phyloP scores from a whole-genome alignment of 805 yeast species.

The Maudiozyma barnettii region DNA sequence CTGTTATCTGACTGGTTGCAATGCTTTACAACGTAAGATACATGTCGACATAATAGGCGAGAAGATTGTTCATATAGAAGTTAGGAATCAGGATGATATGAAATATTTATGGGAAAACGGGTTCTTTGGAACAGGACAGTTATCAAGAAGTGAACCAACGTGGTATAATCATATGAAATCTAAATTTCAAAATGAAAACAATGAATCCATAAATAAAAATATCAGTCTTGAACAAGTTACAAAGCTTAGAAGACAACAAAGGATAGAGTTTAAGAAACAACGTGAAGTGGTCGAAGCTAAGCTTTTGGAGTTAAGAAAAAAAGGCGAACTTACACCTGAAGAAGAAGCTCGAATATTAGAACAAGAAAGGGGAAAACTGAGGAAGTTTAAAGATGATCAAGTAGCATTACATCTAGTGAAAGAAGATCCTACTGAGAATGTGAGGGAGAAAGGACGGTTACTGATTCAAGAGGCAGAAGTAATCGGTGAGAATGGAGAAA shows the following conservation, averaged over 20 bases:
- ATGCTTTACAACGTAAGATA: constrained; percentile 11
- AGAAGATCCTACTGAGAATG: constrained; percentile 11
- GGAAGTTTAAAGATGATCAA: constrained; percentile 27
- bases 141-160: constrained; percentile 87
- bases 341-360: constrained; percentile 25
- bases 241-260: constrained; percentile 54
- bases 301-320: constrained; percentile 33
- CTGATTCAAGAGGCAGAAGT: constrained; percentile 10
- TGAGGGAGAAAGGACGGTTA: constrained; percentile 27
- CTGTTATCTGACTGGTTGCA: constrained; percentile 22
- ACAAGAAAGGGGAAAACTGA: constrained; percentile 26
- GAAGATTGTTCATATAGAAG: constrained; percentile 15
- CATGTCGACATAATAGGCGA: constrained; percentile 30
- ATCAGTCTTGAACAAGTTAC: constrained; percentile 69
- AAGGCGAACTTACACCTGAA: constrained; percentile 26
- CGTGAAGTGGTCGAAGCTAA: constrained; percentile 51
- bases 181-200: constrained; percentile 34
- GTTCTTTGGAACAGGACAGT: constrained; percentile 85
- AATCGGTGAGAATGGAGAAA: constrained; percentile 23
- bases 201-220: constrained; percentile 12
- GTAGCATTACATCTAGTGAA: constrained; percentile 1
- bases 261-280: constrained; percentile 61
- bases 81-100: constrained; percentile 40
- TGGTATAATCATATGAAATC: constrained; percentile 65
- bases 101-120: constrained; percentile 68